Conservation (phyloP, 2,329 filamentous ascomycete species). For the Moelleriella libera region DNA sequence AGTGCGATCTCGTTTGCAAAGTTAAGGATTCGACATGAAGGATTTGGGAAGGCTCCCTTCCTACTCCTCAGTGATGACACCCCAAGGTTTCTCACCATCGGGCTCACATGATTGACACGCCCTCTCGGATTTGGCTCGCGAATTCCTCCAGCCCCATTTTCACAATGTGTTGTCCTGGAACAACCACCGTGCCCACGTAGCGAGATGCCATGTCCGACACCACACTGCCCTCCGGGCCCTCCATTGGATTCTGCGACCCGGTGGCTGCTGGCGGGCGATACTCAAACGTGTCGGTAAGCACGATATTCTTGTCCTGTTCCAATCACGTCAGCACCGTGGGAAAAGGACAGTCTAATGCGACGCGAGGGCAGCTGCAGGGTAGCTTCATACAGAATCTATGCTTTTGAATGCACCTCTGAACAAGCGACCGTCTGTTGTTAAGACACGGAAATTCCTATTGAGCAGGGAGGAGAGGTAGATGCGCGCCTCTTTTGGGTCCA, state of each 20-base stretch:
- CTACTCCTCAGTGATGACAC: no score
- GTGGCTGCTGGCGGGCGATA: conserved; percentile 61
- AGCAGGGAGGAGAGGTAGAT: conserved; percentile 51
- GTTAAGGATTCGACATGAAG: no score
- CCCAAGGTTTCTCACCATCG: no score
- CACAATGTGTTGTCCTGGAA: conserved; percentile 73
- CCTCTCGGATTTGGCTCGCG: conserved; percentile 32
- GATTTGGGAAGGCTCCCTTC: no score
- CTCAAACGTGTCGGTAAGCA: conserved; percentile 75
- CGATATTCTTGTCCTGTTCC: conserved; percentile 68
- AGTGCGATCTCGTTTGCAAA: no score
- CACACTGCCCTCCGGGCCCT: conserved; percentile 26
- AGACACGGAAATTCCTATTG: conserved; percentile 65
- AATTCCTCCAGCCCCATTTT: conserved; percentile 83
- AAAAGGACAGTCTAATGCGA: not conserved
- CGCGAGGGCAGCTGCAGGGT: not conserved
- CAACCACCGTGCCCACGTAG: conserved; percentile 77
- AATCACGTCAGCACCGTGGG: not conserved
- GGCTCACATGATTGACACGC: no score
- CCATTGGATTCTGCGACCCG: conserved; percentile 20
- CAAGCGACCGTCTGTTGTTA: conserved; percentile 70
- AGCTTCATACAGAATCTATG: conserved; percentile 65
- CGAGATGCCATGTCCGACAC: conserved; percentile 66
- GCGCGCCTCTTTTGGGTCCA: conserved; percentile 38
- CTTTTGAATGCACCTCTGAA: conserved; percentile 90